A percentile compares a stretch with the other conserved stretches of the same genome.
phyloP scores from a whole-genome alignment of 306 rosid species.

The Vigna trinervia region DNA sequence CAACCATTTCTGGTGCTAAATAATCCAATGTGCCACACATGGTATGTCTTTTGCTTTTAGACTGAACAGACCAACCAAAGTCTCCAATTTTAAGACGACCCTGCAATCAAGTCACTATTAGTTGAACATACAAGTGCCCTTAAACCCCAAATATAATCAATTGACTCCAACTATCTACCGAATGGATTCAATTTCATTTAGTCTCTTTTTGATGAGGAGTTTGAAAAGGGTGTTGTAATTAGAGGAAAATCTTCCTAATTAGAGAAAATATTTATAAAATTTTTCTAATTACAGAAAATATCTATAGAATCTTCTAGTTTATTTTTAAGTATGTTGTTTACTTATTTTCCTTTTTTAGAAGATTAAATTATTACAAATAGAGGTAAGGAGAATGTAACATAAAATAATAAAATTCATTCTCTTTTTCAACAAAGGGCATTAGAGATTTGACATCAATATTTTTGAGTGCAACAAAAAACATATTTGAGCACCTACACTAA shows the following conservation, averaged over 20 bases:
- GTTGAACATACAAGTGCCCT: neutral
- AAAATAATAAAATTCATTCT: no score
- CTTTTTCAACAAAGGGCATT: neutral
- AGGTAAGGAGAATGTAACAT: no score
- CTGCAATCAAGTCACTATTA: conserved; percentile 45
- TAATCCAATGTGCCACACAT: conserved; percentile 98
- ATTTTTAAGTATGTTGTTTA: no score
- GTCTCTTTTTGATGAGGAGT: neutral
- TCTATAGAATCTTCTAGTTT: no score
- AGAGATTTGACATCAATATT: neutral
- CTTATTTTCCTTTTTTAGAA: no score
- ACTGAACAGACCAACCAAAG: conserved; percentile 98
- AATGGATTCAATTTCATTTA: conserved; percentile 3
- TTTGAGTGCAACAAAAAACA: neutral
- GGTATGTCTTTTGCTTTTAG: conserved; percentile 76
- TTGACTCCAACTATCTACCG: neutral
- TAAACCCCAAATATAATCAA: neutral
- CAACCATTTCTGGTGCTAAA: conserved; percentile 95
- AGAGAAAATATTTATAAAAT: no score
- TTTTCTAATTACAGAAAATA: no score
- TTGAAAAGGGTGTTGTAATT: neutral
- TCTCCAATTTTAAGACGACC: conserved; percentile 95
- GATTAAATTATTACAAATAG: no score
- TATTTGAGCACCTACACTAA: neutral
- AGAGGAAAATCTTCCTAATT: no score